Percentiles rank a stretch among this genome's conserved stretches.
Conservation (phyloP, 2,329 filamentous ascomycete species). For the Beauveria sp. region DNA sequence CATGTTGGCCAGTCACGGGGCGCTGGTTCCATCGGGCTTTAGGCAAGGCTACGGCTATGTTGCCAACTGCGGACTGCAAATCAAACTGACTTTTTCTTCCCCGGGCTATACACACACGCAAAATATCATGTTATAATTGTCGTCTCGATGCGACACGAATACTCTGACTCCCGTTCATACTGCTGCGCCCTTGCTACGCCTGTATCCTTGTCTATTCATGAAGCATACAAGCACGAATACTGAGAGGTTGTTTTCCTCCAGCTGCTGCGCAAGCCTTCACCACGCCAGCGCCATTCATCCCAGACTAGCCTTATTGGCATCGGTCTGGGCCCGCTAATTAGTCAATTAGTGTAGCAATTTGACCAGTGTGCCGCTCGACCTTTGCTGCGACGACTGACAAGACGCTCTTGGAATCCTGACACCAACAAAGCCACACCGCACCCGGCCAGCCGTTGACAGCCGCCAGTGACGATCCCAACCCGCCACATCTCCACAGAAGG, state of each 20-base stretch:
- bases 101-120: not conserved
- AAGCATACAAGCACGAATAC: not conserved
- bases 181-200: no score
- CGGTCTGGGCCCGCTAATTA: not conserved
- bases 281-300: not conserved
- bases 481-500: conserved; percentile 8
- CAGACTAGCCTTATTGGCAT: not conserved
- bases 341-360: not conserved
- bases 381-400: not conserved
- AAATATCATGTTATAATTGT: not conserved
- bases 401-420: not conserved
- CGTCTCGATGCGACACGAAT: not conserved
- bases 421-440: not conserved
- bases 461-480: not conserved
- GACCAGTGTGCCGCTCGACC: not conserved
- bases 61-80: not conserved
- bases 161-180: not conserved
- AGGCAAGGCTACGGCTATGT: not conserved
- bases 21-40: not conserved
- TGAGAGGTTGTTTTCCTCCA: not conserved
- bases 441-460: conserved; percentile 14
- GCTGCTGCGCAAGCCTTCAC: not conserved
- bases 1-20: not conserved
- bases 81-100: not conserved
- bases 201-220: not conserved